Base-by-base conservation (phyloP, 441 rosid species). In the Populus hybrid region DNA sequence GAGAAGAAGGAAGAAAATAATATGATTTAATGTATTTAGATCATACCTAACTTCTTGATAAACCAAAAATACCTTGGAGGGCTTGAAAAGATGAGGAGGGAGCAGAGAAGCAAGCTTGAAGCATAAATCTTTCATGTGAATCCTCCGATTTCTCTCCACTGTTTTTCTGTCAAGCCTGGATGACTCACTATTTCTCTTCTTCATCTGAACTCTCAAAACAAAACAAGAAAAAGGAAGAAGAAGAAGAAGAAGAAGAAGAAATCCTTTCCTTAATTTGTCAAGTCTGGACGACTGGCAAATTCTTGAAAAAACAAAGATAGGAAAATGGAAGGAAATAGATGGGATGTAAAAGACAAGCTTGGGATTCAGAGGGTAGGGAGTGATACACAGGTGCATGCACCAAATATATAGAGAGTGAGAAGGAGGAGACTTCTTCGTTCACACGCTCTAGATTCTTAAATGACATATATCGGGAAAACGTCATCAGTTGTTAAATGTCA, bases 61-160 rank as follows among this genome's bases (percentile, higher is more conserved):
- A 9, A 63, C 16, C 61, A 19, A 19, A 18, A 0, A 1, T 85
- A 87, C 90, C 89, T 88, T 84, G 19, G 87, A 74, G 77, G 79
- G 38, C 72, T 81, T 72, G 71, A 65, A 76, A 57, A 72, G 76
- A 19, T 80, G 78, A 28, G 83, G 72, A 78, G 90, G 88, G 61
- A 89, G 35, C 36, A 89, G 82, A 50, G 94, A 88, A 53, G 83
- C 79, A 71, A 90, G 92, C 82, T 86, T 81, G 70, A 82, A 84
- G 81, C 89, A 88, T 61, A 89, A 78, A 67, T 14, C 59, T 67
- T 88, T 91, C 94, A 91, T 89, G 70, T 76, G 91, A 72, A 82
- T 77, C 76, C 94, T 88, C 14, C 94, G 87, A 69, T 89, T 85
- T 77, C 78, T 86, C 81, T 90, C 94, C 14, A 86, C 80, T 2